Conservation (phyloP, 1,284 basidiomycete species). For the Pulchroboletus neoregius region DNA sequence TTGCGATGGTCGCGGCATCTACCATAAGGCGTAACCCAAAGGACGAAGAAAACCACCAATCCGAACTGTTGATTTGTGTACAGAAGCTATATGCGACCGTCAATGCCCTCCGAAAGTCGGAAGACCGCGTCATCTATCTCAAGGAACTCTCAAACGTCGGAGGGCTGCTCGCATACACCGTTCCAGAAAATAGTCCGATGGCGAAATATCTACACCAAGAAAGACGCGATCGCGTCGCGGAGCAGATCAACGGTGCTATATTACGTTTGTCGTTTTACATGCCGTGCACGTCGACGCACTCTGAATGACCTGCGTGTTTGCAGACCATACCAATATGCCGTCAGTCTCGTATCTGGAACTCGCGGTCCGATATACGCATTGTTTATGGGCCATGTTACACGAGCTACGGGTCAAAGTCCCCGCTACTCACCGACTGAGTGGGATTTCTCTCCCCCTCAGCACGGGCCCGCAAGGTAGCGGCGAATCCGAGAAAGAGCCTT, state of each 20-base stretch:
- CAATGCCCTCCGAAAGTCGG: constrained; percentile 46
- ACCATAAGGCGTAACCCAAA: constrained; percentile 25
- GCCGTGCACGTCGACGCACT: neutral
- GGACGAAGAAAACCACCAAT: constrained; percentile 35
- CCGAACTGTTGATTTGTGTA: constrained; percentile 50
- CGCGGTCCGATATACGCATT: constrained; percentile 54
- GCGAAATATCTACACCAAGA: constrained; percentile 68
- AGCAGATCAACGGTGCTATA: constrained; percentile 84
- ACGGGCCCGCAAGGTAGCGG: constrained; percentile 5
- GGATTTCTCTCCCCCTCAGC: constrained; percentile 21
- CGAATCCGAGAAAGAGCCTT: constrained; percentile 30
- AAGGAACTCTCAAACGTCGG: constrained; percentile 70
- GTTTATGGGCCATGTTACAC: constrained; percentile 53
- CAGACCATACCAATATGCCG: constrained; percentile 51
- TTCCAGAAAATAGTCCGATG: constrained; percentile 68
- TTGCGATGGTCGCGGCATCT: neutral
- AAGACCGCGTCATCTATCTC: constrained; percentile 56
- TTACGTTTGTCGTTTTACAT: constrained; percentile 50
- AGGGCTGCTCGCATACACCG: constrained; percentile 71
- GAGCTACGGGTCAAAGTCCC: constrained; percentile 46
- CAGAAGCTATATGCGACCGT: constrained; percentile 60
- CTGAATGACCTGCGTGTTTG: constrained; percentile 7
- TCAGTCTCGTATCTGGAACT: constrained; percentile 61
- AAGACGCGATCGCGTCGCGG: constrained; percentile 73
- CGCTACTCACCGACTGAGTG: constrained; percentile 42